Base-by-base conservation (phyloP, 441 rosid genomes). In the Adansonia rubrostipa region DNA sequence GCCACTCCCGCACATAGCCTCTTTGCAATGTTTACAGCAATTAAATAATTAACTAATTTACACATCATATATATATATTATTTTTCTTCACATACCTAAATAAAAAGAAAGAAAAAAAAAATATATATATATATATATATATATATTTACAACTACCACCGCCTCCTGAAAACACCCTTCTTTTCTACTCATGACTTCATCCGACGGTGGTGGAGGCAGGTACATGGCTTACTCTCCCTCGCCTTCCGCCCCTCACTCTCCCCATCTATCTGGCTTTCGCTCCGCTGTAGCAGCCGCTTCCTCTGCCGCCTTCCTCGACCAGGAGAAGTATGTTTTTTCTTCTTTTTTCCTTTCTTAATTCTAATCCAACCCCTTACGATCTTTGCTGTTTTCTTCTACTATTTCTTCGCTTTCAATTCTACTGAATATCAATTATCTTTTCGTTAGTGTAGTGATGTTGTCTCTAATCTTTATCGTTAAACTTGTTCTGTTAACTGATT, bases 151-250 rank as follows among this genome's bases (percentile, higher is more conserved):
- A 15, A 13, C 9, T 42, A 40, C 11, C 7, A 17, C 61, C 60
- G 28, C 13, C 7, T 2, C 42, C 69, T n/a, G 44, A 36, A 36
- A 22, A 17, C 71, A 77, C 51, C 48, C 33, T 56, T 20, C 11
- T 57, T 11, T 57, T 40, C 40, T 19, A 33, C 65, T 40, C 50
- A 90, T 86, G 92, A 73, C 82, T 47, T 79, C 89, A 20, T 44
- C 87, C 11, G 82, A 74, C 73, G 87, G 80, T 70, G 88, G 81
- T 45, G 88, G 79, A 48, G 85, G 88, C 54, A 82, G 89, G 51
- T 92, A 66, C 84, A 88, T 92, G 94, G 88, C 91, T 20, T 92
- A 81, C 87, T 92, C 97, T 57, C 97, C 91, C 3, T 92, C 96
- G 28, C 96, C 89, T 15, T 89, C 94, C 14, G 89, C 92, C 6